Evolutionary conservation across 192 early-diverging fungal genomes (phyloP).

Genomic region (Coemansia guatemalensis): DNA sequence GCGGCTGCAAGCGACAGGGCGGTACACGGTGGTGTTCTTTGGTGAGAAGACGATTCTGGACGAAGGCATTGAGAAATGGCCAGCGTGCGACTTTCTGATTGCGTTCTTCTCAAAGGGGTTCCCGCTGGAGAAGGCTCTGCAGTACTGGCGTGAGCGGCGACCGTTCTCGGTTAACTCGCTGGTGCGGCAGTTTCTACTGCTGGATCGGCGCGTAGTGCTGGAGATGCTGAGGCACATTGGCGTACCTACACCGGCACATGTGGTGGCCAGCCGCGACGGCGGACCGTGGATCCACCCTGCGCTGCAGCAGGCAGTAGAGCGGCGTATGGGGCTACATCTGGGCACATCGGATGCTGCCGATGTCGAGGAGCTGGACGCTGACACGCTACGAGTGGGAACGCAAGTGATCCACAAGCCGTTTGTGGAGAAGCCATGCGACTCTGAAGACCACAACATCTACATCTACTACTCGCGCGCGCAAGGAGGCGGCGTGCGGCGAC

Average conservation of each 20-base stretch:
- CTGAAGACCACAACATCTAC: conserved; percentile 97
- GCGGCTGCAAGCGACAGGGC: conserved; percentile 61
- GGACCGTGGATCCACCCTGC: conserved; percentile 59
- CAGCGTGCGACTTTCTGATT: conserved; percentile 92
- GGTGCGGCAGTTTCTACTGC: conserved; percentile 80
- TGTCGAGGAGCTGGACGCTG: conserved; percentile 55
- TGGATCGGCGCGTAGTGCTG: conserved; percentile 89
- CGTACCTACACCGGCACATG: conserved; percentile 78
- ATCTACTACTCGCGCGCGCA: conserved; percentile 83
- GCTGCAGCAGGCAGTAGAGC: conserved; percentile 57
- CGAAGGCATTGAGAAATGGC: conserved; percentile 90
- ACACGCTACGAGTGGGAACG: conserved; percentile 72
- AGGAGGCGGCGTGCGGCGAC: conserved; percentile 79
- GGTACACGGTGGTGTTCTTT: conserved; percentile 87
- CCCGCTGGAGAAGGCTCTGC: conserved; percentile 89
- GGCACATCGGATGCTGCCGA: conserved; percentile 20
- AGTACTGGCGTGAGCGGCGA: conserved; percentile 77
- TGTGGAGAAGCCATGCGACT: conserved; percentile 96
- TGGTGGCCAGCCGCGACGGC: conserved; percentile 72
- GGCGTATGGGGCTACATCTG: conserved; percentile 55
- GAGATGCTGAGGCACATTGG: conserved; percentile 74
- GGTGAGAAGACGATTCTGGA: conserved; percentile 97
- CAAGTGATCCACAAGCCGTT: conserved; percentile 84
- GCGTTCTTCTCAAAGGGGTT: conserved; percentile 95
- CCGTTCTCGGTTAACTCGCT: conserved; percentile 94